These are phyloP conservation scores for Melastoma malabathricum DNA, from an alignment of 345 rosid species.

Conservation along the genomic window DNA sequence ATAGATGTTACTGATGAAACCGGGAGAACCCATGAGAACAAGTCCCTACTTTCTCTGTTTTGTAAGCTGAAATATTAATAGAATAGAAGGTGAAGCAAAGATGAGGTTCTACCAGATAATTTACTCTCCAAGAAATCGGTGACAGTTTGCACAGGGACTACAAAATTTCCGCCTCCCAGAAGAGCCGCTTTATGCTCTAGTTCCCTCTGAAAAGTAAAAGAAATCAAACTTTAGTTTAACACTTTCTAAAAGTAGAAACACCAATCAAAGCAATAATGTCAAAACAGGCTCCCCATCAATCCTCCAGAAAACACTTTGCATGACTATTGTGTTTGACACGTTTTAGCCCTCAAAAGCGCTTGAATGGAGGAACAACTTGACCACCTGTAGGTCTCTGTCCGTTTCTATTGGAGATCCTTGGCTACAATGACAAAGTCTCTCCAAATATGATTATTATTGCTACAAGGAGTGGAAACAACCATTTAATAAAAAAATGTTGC, in stretches of 20 bases:
- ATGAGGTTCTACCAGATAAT: slow-evolving; percentile 40
- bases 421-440: too few species aligned
- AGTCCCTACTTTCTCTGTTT: not conserved
- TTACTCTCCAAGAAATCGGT: slow-evolving; percentile 67
- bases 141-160: slow-evolving; percentile 80
- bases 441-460: too few species aligned
- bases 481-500: too few species aligned
- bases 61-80: not conserved
- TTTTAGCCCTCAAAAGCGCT: too few species aligned
- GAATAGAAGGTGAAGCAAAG: not conserved
- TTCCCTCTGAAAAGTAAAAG: slow-evolving; percentile 47
- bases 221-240: not conserved
- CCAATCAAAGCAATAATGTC: too few species aligned
- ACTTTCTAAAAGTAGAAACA: not conserved
- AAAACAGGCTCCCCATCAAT: too few species aligned
- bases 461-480: too few species aligned
- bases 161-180: slow-evolving; percentile 80
- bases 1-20: slow-evolving; percentile 41
- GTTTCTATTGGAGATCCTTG: too few species aligned
- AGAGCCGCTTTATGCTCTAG: slow-evolving; percentile 77
- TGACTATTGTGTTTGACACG: too few species aligned
- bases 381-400: too few species aligned
- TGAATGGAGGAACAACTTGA: too few species aligned
- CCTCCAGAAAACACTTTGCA: too few species aligned
- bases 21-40: not conserved